Conservation (phyloP, 768 basidiomycete species). For the Melanogaster broomeanus region DNA sequence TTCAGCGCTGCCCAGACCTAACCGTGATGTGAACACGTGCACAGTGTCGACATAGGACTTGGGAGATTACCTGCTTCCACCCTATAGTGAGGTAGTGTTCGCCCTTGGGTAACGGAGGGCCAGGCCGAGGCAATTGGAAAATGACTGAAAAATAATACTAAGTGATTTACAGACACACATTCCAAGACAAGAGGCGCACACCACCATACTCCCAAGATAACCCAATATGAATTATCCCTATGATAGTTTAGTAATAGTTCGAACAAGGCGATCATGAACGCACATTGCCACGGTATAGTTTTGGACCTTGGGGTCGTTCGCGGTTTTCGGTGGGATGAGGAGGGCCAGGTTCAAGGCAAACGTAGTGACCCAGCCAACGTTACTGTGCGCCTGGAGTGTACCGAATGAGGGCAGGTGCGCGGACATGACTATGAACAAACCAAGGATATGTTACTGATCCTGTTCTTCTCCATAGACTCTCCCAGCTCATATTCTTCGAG, state of each 20-base stretch:
- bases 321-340: constrained; percentile 59
- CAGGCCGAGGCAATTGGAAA: constrained; percentile 83
- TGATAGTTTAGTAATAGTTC: no score
- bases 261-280: no score
- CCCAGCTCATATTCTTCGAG: no score
- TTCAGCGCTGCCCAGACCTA: constrained; percentile 78
- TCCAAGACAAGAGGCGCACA: constrained; percentile 46
- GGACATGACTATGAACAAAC: no score
- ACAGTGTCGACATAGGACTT: not conserved
- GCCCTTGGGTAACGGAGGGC: no score
- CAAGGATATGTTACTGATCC: no score
- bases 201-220: constrained; percentile 85
- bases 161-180: not conserved
- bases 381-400: constrained; percentile 62
- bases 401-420: constrained; percentile 24
- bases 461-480: no score
- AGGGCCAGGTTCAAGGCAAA: constrained; percentile 68
- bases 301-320: no score
- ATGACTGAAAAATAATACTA: constrained; percentile 50
- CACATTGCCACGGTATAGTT: no score
- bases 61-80: constrained; percentile 68
- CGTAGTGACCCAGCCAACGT: constrained; percentile 70
- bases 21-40: constrained; percentile 1
- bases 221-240: no score
- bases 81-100: constrained; percentile 80